phyloP scores from a whole-genome alignment of 75 land plant genomes.

The Pinus albicaulis region DNA sequence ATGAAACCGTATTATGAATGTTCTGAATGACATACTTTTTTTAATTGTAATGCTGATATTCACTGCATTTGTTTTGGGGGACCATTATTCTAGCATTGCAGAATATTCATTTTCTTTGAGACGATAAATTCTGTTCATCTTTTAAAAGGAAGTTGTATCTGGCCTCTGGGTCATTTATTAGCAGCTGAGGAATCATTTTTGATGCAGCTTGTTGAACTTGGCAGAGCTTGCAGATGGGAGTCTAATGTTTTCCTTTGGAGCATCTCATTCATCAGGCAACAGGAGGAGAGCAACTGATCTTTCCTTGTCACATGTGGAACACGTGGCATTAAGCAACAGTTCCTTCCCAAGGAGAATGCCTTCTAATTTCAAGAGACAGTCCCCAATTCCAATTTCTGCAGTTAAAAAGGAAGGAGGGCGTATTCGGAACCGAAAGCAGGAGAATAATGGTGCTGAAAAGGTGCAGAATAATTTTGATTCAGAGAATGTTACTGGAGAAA shows the following conservation, averaged over 20 bases:
- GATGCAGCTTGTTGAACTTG: slow-evolving; percentile 60
- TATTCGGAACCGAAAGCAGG: slow-evolving; percentile 2
- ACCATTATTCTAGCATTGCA: too few species aligned
- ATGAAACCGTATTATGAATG: too few species aligned
- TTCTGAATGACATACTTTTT: too few species aligned
- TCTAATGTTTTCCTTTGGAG: slow-evolving; percentile 24
- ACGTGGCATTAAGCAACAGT: background rate
- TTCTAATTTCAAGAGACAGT: slow-evolving; percentile 12
- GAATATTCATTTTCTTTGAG: too few species aligned
- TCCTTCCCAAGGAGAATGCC: slow-evolving; percentile 8
- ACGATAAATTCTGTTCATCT: too few species aligned
- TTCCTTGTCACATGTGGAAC: slow-evolving; percentile 13
- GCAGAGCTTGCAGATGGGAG: slow-evolving; percentile 73
- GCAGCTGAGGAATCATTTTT: slow-evolving; percentile 25
- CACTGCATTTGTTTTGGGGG: too few species aligned
- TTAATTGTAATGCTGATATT: too few species aligned
- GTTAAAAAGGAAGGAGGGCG: slow-evolving; percentile 14
- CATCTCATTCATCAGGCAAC: slow-evolving; percentile 2
- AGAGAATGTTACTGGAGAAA: background rate
- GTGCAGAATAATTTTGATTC: slow-evolving; percentile 9
- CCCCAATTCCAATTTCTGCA: slow-evolving; percentile 30
- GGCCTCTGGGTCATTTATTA: slow-evolving; percentile 7
- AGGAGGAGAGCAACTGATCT: slow-evolving; percentile 2
- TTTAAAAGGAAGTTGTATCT: background rate
- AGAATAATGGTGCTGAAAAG: background rate